phyloP scores from a whole-genome alignment of 106 monocot genomes.

The Apostasia shenzhenica region DNA sequence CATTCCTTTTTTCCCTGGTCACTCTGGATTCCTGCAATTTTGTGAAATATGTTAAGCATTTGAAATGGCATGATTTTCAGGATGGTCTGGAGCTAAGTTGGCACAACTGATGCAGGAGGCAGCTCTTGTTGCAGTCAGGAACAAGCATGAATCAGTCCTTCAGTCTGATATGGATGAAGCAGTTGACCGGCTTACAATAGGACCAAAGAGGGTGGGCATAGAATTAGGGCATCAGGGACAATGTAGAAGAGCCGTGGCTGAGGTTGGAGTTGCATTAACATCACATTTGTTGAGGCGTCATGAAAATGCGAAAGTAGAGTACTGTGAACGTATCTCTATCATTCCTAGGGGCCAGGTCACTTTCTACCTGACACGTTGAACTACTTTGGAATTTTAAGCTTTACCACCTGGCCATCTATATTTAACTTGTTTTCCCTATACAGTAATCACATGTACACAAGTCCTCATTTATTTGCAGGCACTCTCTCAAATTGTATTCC shows the following conservation, averaged over 20 bases:
- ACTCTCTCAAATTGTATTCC: constrained; percentile 79
- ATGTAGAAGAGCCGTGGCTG: constrained; percentile 60
- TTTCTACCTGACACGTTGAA: not conserved
- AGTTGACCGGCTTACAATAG: constrained; percentile 74
- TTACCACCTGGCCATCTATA: not conserved
- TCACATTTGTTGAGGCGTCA: constrained; percentile 68
- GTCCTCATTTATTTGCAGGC: constrained; percentile 30
- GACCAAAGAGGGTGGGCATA: constrained; percentile 59
- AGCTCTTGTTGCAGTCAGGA: constrained; percentile 77
- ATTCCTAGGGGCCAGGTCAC: constrained; percentile 73
- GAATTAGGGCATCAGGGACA: constrained; percentile 85
- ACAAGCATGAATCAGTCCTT: constrained; percentile 48
- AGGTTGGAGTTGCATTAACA: constrained; percentile 74
- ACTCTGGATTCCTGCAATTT: too few relatives aligned
- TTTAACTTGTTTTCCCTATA: not conserved
- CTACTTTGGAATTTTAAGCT: not conserved
- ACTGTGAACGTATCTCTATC: constrained; percentile 77
- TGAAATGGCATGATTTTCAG: constrained; percentile 26
- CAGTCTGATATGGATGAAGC: constrained; percentile 85
- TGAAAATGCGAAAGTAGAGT: constrained; percentile 80
- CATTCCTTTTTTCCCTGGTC: too few relatives aligned
- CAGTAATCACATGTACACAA: not conserved
- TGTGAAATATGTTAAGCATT: not conserved
- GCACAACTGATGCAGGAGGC: constrained; percentile 80
- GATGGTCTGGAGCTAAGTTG: constrained; percentile 83